A percentile compares a stretch with the other conserved stretches of the same genome.
phyloP scores from a whole-genome alignment of 73 alveolate genomes.

The Durusdinium trenchii region DNA sequence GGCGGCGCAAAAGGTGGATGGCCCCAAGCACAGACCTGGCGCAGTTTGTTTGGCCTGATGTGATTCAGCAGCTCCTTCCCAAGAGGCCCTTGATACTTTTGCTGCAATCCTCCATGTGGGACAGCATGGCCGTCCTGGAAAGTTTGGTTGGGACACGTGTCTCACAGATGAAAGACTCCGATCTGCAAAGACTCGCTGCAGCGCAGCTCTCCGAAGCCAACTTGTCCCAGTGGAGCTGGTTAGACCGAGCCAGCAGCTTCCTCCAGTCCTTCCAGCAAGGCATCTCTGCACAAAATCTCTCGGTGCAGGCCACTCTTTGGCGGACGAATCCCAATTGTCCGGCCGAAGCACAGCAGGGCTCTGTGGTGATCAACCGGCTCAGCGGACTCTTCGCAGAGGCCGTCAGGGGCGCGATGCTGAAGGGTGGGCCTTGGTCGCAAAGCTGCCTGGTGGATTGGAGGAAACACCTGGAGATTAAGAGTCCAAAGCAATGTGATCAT shows the following conservation, averaged over 20 bases:
- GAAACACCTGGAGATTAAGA: constrained; percentile 12
- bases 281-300: not conserved
- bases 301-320: constrained; percentile 24
- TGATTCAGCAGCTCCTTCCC: constrained; percentile 5
- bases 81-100: not conserved
- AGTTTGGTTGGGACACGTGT: constrained; percentile 5
- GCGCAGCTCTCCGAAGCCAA: not conserved
- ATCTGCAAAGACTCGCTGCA: not conserved
- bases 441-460: constrained; percentile 28
- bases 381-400: not conserved
- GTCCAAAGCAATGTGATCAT: not conserved
- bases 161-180: not conserved
- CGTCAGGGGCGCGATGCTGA: not conserved
- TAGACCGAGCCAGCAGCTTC: not conserved
- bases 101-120: constrained; percentile 37
- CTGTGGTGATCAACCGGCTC: not conserved
- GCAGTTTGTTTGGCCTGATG: constrained; percentile 2
- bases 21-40: constrained; percentile 47
- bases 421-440: not conserved
- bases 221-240: constrained; percentile 42
- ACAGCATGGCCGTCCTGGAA: constrained; percentile 13
- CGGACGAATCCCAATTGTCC: constrained; percentile 73
- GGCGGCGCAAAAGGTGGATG: not conserved
- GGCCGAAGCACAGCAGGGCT: not conserved
- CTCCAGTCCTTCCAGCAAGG: not conserved